A percentile compares a stretch with the other conserved stretches of the same genome.
Conservation (phyloP, 2,329 filamentous ascomycete genomes). For the Fusarium compactum region DNA sequence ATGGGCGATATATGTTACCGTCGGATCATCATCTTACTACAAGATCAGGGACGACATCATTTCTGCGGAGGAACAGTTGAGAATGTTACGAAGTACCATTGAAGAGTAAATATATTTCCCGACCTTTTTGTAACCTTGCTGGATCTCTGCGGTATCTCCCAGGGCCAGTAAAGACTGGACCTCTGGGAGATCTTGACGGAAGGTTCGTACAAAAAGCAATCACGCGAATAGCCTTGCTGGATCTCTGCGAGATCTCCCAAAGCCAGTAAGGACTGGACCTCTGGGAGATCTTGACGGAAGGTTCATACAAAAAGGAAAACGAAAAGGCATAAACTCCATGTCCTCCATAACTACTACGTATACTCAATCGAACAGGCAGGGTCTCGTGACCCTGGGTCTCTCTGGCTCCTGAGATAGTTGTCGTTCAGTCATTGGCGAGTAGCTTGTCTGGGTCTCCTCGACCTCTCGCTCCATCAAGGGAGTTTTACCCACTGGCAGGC, state of each 20-base stretch:
- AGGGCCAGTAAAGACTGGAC: no score
- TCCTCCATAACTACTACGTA: neutral
- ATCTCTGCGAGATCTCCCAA: neutral
- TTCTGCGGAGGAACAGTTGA: neutral
- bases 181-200: no score
- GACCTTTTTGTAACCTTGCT: neutral
- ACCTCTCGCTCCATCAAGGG: neutral
- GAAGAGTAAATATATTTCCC: no score
- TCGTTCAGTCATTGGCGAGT: neutral
- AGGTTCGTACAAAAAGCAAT: no score
- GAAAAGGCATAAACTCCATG: neutral
- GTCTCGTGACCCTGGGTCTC: neutral
- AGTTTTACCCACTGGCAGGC: slow-evolving; percentile 2
- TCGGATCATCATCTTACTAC: neutral
- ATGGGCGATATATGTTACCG: neutral
- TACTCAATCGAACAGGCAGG: neutral
- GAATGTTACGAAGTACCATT: neutral
- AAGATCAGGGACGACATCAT: neutral
- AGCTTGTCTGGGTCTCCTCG: slow-evolving; percentile 3
- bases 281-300: neutral
- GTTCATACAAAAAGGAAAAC: neutral
- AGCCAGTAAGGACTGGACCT: no score
- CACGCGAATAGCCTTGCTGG: neutral
- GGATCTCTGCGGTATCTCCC: neutral
- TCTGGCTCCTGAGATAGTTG: neutral